Conservation (phyloP, 169 alveolate species). For the Besnoitia besnoiti region DNA sequence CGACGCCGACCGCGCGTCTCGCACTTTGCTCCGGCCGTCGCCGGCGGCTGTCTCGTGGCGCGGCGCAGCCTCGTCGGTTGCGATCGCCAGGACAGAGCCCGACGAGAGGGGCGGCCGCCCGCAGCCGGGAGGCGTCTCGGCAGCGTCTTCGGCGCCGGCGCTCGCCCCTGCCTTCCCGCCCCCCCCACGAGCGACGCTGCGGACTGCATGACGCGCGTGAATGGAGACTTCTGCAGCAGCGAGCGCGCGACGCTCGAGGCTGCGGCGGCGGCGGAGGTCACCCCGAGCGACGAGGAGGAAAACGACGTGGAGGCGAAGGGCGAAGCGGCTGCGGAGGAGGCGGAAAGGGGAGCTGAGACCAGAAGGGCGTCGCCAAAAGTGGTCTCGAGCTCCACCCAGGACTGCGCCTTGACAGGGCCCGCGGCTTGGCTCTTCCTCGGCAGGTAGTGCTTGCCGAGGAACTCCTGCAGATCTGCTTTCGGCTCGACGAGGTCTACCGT, state of each 20-base stretch:
- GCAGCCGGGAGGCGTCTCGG: too few species aligned
- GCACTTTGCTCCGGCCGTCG: too few species aligned
- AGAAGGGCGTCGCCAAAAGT: background rate
- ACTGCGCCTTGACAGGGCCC: background rate
- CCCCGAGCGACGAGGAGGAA: background rate
- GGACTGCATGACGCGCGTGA: slow-evolving; percentile 59
- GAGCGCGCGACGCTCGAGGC: slow-evolving; percentile 64
- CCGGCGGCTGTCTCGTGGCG: too few species aligned
- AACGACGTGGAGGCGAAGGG: background rate
- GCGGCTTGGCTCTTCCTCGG: background rate
- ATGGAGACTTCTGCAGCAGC: slow-evolving; percentile 52
- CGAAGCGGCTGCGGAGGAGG: background rate
- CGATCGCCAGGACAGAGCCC: too few species aligned
- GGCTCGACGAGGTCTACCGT: slow-evolving; percentile 58
- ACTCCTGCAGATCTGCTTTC: slow-evolving; percentile 51
- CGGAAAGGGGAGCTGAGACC: background rate
- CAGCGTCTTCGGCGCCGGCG: background rate
- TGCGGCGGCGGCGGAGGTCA: slow-evolving; percentile 12
- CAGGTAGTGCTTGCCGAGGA: slow-evolving; percentile 2
- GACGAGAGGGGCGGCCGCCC: too few species aligned
- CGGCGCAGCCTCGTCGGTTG: too few species aligned
- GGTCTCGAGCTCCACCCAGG: background rate
- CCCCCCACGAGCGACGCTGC: slow-evolving; percentile 55
- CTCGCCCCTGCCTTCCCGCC: background rate
- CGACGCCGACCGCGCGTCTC: too few species aligned